Evolutionary conservation across 352 stramenopile species (phyloP), one percentile per base, ranked within the genome.

Genomic region (Globisporangium spiculum): DNA sequence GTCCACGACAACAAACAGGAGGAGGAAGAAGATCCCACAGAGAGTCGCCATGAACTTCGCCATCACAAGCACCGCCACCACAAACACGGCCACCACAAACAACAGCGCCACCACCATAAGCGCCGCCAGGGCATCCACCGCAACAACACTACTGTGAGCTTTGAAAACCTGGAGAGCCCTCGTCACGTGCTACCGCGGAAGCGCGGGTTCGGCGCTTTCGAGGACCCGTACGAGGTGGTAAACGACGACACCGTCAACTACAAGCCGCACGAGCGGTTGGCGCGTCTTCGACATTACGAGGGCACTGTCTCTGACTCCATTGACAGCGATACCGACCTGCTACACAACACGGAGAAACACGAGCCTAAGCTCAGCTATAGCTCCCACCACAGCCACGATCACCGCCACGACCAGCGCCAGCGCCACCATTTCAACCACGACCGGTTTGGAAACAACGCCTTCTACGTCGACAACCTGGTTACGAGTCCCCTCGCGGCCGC

Each of bases 401-500:
- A 52, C 10, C 32, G 36, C 4, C 52, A 58, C 12, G 18, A 32
- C 8, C 61, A 32, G 18, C 67, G 52, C 10, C 22, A 57, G 1
- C 52, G 4, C 12, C n/a, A 18, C 18, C 50, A 61, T 24, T 61
- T 48, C 32, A 48, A 20, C 20, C 56, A 32, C 30, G 56, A 57
- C 1, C 52, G 57, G 8, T 54, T 69, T 2, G 27, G 24, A 1
- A 18, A 48, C 10, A 26, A 30, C 36, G 24, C 54, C 16, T 55
- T 61, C 24, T 41, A 36, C 9, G 36, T 57, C 10, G 46, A 64
- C 8, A 57, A 64, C 64, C 63, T 69, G 55, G 18, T 48, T 12
- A 27, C 48, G 26, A 70, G 57, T 30, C 65, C 65, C 7, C 26
- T 70, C 18, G 65, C 48, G 20, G 65, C 65, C 6, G 65, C 65